phyloP scores from a whole-genome alignment of 2,329 filamentous ascomycete genomes.

The Fusarium kyushuense region DNA sequence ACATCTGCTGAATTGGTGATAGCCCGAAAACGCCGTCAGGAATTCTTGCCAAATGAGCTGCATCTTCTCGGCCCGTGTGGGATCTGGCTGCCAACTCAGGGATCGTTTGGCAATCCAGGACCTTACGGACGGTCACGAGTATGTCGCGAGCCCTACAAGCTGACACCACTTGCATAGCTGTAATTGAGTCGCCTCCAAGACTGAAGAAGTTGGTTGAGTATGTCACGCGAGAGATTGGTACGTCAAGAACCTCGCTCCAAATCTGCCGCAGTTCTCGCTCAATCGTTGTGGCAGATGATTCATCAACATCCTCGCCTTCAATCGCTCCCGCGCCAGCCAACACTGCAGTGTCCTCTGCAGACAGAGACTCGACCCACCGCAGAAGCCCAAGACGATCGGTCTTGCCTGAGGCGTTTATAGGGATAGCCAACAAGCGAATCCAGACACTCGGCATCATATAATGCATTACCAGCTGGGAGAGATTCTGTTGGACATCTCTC shows the following conservation, averaged over 20 bases:
- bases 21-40: not conserved
- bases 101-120: conserved; percentile 2
- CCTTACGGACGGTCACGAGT: conserved; percentile 2
- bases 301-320: not conserved
- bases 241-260: conserved; percentile 1
- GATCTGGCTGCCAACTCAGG: conserved; percentile 6
- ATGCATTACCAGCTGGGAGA: conserved; percentile 8
- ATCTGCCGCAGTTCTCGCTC: conserved; percentile 7
- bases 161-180: conserved; percentile 14
- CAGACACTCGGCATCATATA: conserved; percentile 10
- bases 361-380: conserved; percentile 1
- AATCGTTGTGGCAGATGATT: not conserved
- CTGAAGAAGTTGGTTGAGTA: conserved; percentile 14
- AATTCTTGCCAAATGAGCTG: not conserved
- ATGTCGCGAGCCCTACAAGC: conserved; percentile 5
- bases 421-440: not conserved
- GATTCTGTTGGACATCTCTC: conserved; percentile 3
- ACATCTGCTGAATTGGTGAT: conserved; percentile 8
- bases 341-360: not conserved
- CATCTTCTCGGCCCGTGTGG: not conserved
- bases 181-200: conserved; percentile 13
- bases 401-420: conserved; percentile 7
- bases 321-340: not conserved
- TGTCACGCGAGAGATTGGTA: conserved; percentile 7
- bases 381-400: conserved; percentile 4